A percentile compares a stretch with the other conserved stretches of the same genome.
phyloP scores from a whole-genome alignment of 2,329 filamentous ascomycete species.

The Fusarium denticulatum region DNA sequence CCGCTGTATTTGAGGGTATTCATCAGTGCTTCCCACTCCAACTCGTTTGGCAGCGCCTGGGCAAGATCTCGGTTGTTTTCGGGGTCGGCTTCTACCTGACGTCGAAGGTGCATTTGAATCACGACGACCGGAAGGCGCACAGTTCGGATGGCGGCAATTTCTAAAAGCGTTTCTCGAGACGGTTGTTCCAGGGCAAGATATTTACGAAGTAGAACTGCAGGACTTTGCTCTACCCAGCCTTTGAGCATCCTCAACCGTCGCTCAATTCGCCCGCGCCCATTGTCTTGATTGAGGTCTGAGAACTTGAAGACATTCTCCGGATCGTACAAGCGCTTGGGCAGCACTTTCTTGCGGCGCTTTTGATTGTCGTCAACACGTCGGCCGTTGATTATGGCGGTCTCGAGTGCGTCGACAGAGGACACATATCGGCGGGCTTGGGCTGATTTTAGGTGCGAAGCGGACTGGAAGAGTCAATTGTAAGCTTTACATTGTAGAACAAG shows the following conservation, averaged over 20 bases:
- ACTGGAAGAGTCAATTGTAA: constrained; percentile 28
- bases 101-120: constrained; percentile 46
- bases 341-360: background rate
- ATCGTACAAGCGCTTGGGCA: background rate
- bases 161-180: constrained; percentile 17
- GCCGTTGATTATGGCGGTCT: constrained; percentile 8
- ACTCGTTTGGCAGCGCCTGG: constrained; percentile 38
- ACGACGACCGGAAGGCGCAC: constrained; percentile 45
- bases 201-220: constrained; percentile 41
- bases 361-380: constrained; percentile 3
- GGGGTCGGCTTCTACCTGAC: constrained; percentile 25
- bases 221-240: constrained; percentile 37
- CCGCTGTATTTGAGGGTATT: constrained; percentile 29
- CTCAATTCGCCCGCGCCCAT: constrained; percentile 19
- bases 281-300: background rate
- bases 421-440: constrained; percentile 6
- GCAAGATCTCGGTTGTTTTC: constrained; percentile 30
- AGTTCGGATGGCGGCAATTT: constrained; percentile 41
- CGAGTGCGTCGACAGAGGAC: constrained; percentile 13
- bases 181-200: constrained; percentile 21
- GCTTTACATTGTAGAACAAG: background rate
- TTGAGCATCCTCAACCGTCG: constrained; percentile 33
- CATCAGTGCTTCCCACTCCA: constrained; percentile 40
- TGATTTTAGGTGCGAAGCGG: background rate
- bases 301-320: background rate